A percentile compares a stretch with the other conserved stretches of the same genome.
These are phyloP conservation scores for Clitocybe nebularis DNA, from an alignment of 1,284 basidiomycete species.

Conservation along the genomic window DNA sequence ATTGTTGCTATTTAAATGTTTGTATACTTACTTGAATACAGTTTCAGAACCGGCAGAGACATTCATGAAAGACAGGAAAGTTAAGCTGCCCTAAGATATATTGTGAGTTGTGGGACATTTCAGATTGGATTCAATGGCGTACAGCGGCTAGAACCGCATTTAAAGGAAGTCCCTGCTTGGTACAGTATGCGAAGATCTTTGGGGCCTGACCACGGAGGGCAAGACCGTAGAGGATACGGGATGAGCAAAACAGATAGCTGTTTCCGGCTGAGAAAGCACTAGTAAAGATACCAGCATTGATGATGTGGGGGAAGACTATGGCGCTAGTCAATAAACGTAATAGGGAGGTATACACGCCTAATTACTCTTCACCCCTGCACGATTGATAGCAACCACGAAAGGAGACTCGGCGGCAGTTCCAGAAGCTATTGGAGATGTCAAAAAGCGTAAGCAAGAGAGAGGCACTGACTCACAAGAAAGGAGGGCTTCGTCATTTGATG, in stretches of 20 bases:
- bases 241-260: slow-evolving; percentile 76
- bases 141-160: slow-evolving; percentile 52
- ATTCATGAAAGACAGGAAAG: slow-evolving; percentile 38
- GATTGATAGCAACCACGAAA: slow-evolving; percentile 80
- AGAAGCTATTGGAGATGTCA: slow-evolving; percentile 25
- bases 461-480: slow-evolving; percentile 29
- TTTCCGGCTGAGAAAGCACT: slow-evolving; percentile 85
- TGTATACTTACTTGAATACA: slow-evolving; percentile 38
- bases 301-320: slow-evolving; percentile 63
- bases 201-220: slow-evolving; percentile 76
- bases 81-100: slow-evolving; percentile 26
- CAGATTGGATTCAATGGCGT: slow-evolving; percentile 20
- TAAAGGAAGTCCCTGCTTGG: slow-evolving; percentile 71
- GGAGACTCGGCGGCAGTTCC: slow-evolving; percentile 67
- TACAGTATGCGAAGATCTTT: slow-evolving; percentile 59
- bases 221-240: slow-evolving; percentile 81
- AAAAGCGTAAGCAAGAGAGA: slow-evolving; percentile 5
- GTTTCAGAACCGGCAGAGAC: slow-evolving; percentile 33
- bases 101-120: background rate
- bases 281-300: slow-evolving; percentile 66
- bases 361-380: slow-evolving; percentile 66
- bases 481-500: slow-evolving; percentile 62
- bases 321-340: too few species aligned
- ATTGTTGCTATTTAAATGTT: background rate
- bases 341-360: too few species aligned